phyloP scores from a whole-genome alignment of 177 flowering plant genomes.

The Vitis hybrid region DNA sequence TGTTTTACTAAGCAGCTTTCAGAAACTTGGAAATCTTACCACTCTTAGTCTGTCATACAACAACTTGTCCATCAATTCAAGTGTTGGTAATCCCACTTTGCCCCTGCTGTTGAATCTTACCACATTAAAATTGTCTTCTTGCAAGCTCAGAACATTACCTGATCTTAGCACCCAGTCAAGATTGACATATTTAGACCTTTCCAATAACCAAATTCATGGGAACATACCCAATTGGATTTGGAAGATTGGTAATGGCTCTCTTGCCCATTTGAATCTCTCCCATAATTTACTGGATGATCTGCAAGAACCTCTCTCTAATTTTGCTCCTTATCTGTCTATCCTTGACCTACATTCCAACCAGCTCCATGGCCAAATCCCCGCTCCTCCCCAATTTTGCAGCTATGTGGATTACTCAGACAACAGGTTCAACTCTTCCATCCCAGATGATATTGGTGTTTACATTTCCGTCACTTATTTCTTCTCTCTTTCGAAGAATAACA shows the following conservation, averaged over 20 bases:
- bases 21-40: neutral
- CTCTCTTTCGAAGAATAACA: constrained; percentile 29
- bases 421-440: constrained; percentile 27
- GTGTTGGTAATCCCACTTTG: neutral
- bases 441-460: constrained; percentile 10
- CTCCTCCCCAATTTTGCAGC: constrained; percentile 10
- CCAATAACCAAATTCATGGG: constrained; percentile 29
- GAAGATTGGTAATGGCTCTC: constrained; percentile 8
- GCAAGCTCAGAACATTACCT: too few species aligned
- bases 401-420: constrained; percentile 47
- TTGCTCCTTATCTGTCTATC: neutral
- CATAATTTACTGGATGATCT: constrained; percentile 7
- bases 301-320: constrained; percentile 3
- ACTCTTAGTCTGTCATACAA: constrained; percentile 40
- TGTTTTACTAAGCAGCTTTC: too few species aligned
- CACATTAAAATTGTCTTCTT: too few species aligned
- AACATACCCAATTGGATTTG: constrained; percentile 36
- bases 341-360: constrained; percentile 43
- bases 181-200: constrained; percentile 33
- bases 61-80: constrained; percentile 14
- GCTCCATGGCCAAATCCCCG: constrained; percentile 34
- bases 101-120: constrained; percentile 17
- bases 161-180: neutral
- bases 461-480: constrained; percentile 9
- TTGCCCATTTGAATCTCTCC: constrained; percentile 20